Conservation (phyloP, 2,329 filamentous ascomycete species). For the Thermomyces lanuginosus region DNA sequence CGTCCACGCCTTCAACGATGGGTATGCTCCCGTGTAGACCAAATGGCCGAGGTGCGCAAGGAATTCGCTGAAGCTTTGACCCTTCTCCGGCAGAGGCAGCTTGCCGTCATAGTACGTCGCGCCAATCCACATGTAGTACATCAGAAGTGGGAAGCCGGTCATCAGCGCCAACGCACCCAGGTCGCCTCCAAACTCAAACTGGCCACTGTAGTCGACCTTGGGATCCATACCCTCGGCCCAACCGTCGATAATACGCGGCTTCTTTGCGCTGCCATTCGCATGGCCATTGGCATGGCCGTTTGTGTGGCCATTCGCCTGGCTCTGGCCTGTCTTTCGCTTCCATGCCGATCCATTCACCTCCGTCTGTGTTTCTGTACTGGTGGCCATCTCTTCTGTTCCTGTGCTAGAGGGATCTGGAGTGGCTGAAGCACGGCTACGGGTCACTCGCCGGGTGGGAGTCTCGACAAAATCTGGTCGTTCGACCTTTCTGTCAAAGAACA, state of each 20-base stretch:
- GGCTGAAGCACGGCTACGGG: conserved; percentile 25
- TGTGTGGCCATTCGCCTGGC: conserved; percentile 6
- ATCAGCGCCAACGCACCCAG: conserved; percentile 70
- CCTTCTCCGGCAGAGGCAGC: conserved; percentile 50
- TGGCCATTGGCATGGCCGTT: conserved; percentile 9
- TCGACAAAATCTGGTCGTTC: conserved; percentile 36
- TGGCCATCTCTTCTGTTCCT: conserved; percentile 15
- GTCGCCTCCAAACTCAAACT: conserved; percentile 75
- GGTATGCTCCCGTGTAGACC: conserved; percentile 72
- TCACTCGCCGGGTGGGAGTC: conserved; percentile 32
- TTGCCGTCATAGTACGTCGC: conserved; percentile 82
- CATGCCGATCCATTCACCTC: conserved; percentile 14
- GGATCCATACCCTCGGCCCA: conserved; percentile 27
- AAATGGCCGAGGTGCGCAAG: conserved; percentile 51
- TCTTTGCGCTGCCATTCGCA: conserved; percentile 10
- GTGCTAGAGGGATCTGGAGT: conserved; percentile 18
- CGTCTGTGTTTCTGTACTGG: too few species aligned
- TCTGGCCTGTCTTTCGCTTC: conserved; percentile 14
- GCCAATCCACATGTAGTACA: conserved; percentile 99
- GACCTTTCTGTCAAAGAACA: conserved; percentile 29
- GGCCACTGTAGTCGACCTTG: conserved; percentile 32
- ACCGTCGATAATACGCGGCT: conserved; percentile 23
- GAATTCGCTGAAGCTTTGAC: conserved; percentile 56
- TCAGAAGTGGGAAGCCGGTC: conserved; percentile 79
- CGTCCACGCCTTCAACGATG: conserved; percentile 63